Percentiles rank a stretch among this genome's conserved stretches.
phyloP scores from a whole-genome alignment of 2,329 filamentous ascomycete species.

The Botrytis porri region DNA sequence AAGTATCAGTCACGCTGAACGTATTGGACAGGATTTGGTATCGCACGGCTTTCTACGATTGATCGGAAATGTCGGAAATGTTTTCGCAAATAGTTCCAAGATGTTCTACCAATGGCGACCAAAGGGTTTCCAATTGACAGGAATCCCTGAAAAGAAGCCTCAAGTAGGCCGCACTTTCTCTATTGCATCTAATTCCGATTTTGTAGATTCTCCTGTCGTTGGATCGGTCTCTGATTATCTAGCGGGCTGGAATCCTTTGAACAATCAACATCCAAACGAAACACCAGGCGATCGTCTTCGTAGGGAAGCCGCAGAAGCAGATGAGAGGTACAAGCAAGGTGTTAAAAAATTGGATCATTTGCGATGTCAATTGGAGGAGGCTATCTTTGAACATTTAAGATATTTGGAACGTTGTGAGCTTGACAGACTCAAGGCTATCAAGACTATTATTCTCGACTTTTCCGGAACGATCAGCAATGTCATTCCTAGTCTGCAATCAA shows the following conservation, averaged over 20 bases:
- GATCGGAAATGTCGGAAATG: slow-evolving; percentile 90
- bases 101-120: slow-evolving; percentile 98
- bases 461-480: slow-evolving; percentile 97
- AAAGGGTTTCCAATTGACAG: slow-evolving; percentile 83
- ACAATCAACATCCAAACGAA: slow-evolving; percentile 88
- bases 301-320: slow-evolving; percentile 83
- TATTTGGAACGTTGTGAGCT: slow-evolving; percentile 98
- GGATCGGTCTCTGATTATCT: slow-evolving; percentile 86
- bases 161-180: slow-evolving; percentile 72
- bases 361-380: slow-evolving; percentile 91
- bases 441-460: slow-evolving; percentile 96
- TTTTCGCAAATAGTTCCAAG: slow-evolving; percentile 94
- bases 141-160: slow-evolving; percentile 83
- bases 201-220: slow-evolving; percentile 75
- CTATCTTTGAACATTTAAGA: slow-evolving; percentile 85
- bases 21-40: slow-evolving; percentile 91
- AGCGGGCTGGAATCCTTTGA: slow-evolving; percentile 88
- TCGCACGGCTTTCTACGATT: slow-evolving; percentile 81
- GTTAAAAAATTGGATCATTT: slow-evolving; percentile 86
- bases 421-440: slow-evolving; percentile 94
- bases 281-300: slow-evolving; percentile 82
- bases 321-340: slow-evolving; percentile 87
- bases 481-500: slow-evolving; percentile 91
- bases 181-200: slow-evolving; percentile 56
- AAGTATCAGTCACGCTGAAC: slow-evolving; percentile 86